Base-by-base conservation (phyloP, 257 asterid genomes). In the Nemophila menziesii region DNA sequence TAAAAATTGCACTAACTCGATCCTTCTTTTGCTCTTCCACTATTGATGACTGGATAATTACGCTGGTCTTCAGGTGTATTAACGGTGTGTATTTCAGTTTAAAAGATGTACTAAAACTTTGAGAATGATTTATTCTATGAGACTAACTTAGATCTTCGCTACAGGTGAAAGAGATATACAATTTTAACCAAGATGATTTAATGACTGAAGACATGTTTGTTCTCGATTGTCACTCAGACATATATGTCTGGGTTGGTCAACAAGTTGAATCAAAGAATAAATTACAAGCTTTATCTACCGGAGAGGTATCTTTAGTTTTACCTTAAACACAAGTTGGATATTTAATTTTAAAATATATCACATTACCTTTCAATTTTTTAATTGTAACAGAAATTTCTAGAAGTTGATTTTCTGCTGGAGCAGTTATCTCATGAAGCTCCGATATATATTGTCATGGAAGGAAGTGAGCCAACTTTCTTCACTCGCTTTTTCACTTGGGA, bases 401-500 rank as follows among this genome's bases (percentile, higher is more conserved):
- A 82, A 65, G 71, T 34, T 19, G 99, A 85, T 73, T 79, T 77
- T 65, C 85, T 82, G 58, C 84, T 73, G n/a, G 93, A 90, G 77
- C 85, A 80, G 44, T 58, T 86, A 56, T 77, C 90, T 48, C 77
- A 20, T 50, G 72, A 75, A 49, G 71, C 92, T 60, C 93, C 96
- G 26, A 54, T 82, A 43, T 86, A 79, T 71, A 44, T 80, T 53
- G 86, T 86, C 43, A 74, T 60, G 69, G 99, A 90, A 72, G 96
- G 93, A 57, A 77, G 79, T 33, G 99, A 90, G 59, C 96, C 96
- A 4, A 39, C 81, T 16, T 86, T 81, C 52, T 90, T 90, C 47
- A 85, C 99, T 54, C 92, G 94, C 40, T 86, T 85, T 55, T 90
- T 85, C 74, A 63, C 78, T 42, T 90, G 99, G 99, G 96, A 85